Evolutionary conservation across 2,329 filamentous ascomycete species (phyloP), one percentile per base, ranked within the genome.

Genomic region (Penicillium capsulatum): DNA sequence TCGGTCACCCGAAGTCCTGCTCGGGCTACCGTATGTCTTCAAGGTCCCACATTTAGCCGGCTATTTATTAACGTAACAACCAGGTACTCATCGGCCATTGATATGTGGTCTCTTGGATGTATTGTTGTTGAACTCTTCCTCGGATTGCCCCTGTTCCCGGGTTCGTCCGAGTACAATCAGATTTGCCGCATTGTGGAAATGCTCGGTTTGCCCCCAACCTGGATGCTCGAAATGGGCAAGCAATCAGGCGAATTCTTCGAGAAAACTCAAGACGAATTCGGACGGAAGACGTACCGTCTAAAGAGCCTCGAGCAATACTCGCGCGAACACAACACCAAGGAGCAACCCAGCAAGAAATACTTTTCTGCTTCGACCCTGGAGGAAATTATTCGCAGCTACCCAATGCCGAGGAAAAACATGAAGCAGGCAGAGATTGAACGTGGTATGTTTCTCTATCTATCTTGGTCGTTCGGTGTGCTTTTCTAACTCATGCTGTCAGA

Each of bases 161-260:
- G 92, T 17, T 97, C 91, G 0, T 98, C 92, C 2, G 92, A 98
- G 66, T 98, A 98, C 68, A 98, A 98, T 57, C 92, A 98, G 65
- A 90, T 98, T 13, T 91, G 91, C 17, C 79, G 92, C 37, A 98
- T 98, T 49, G 90, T 92, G 15, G 92, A 98, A 68, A 98, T 98
- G 92, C 78, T 98, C 7, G 92, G 92, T 8, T 83, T 95, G 51
- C 91, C 92, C 2, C 91, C 89, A 26, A 94, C 89, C 50, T 98
- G 92, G 92, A 98, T 98, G 92, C 78, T 98, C 40, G 92, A 98
- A 63, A 94, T 95, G 78, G 92, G 92, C 55, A 98, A 98, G 68
- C 92, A 98, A 65, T 87, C 91, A 1, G 87, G 88, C 31, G 90
- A 97, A 56, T 98, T 98, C 64, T 98, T 95, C 58, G 91, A 98